phyloP scores from a whole-genome alignment of 495 filamentous ascomycete genomes.

The Aspergillus mulundensis region DNA sequence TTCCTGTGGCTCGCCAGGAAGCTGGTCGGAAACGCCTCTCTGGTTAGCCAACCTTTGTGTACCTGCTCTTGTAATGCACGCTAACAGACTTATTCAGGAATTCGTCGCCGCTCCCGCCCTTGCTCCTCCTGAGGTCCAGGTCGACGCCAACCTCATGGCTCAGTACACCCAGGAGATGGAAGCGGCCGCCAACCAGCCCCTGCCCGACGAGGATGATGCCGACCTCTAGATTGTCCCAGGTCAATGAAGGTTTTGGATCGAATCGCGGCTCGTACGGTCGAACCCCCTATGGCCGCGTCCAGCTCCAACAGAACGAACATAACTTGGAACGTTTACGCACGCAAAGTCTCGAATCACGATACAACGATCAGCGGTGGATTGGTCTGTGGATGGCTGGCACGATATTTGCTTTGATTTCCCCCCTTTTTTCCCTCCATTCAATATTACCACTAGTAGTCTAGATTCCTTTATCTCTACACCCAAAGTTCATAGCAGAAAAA shows the following conservation, averaged over 20 bases:
- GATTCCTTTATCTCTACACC: slow-evolving; percentile 34
- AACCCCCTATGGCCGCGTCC: slow-evolving; percentile 1
- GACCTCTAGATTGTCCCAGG: slow-evolving; percentile 51
- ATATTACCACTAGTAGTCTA: slow-evolving; percentile 42
- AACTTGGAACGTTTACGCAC: slow-evolving; percentile 20
- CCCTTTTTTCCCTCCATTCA: slow-evolving; percentile 25
- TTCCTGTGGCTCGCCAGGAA: slow-evolving; percentile 99
- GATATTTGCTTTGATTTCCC: slow-evolving; percentile 36
- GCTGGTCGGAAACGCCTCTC: slow-evolving; percentile 85
- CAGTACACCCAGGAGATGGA: slow-evolving; percentile 88
- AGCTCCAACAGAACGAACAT: slow-evolving; percentile 10
- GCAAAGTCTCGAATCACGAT: slow-evolving; percentile 37
- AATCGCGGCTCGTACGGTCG: neutral
- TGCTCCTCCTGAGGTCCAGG: slow-evolving; percentile 83
- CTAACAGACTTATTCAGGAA: slow-evolving; percentile 55
- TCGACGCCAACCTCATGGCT: slow-evolving; percentile 76
- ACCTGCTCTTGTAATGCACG: neutral
- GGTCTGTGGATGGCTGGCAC: slow-evolving; percentile 37
- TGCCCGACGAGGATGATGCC: slow-evolving; percentile 93
- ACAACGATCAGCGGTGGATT: slow-evolving; percentile 39
- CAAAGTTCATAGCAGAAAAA: slow-evolving; percentile 27
- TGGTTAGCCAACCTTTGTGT: slow-evolving; percentile 56
- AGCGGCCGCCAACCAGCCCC: slow-evolving; percentile 73
- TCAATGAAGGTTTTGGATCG: slow-evolving; percentile 20
- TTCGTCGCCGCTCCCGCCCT: slow-evolving; percentile 95